Percentiles rank a stretch among this genome's conserved stretches.
phyloP scores from a whole-genome alignment of 192 early-diverging fungal species.

The Coemansia sp. region DNA sequence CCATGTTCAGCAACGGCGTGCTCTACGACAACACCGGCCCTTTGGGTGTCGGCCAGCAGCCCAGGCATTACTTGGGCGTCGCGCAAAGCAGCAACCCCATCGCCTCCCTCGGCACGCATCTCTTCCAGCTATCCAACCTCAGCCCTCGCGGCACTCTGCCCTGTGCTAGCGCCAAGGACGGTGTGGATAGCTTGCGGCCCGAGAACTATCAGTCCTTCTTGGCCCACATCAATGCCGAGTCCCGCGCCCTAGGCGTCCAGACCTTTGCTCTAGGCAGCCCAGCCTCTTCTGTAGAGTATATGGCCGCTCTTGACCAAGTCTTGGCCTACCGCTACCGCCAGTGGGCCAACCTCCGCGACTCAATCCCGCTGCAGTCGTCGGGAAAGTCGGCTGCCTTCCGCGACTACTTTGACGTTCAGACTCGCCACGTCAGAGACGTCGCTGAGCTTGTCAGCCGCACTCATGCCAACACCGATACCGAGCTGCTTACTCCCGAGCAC shows the following conservation, averaged over 20 bases:
- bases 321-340: conserved; percentile 82
- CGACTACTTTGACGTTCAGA: conserved; percentile 62
- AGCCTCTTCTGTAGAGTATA: conserved; percentile 65
- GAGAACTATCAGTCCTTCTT: conserved; percentile 79
- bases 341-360: conserved; percentile 87
- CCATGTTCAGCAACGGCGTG: conserved; percentile 91
- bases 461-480: conserved; percentile 58
- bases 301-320: conserved; percentile 79
- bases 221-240: conserved; percentile 60
- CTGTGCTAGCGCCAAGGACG: conserved; percentile 54
- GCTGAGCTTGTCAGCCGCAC: conserved; percentile 59
- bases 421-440: conserved; percentile 57
- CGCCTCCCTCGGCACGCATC: conserved; percentile 81
- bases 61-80: conserved; percentile 70
- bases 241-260: conserved; percentile 55
- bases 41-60: neutral
- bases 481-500: conserved; percentile 13
- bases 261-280: conserved; percentile 62
- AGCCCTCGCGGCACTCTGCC: conserved; percentile 84
- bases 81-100: conserved; percentile 85
- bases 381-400: conserved; percentile 69
- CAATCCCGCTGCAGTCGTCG: conserved; percentile 73
- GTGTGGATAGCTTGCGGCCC: conserved; percentile 73
- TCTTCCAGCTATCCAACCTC: conserved; percentile 73
- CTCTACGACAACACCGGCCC: conserved; percentile 65